A percentile compares a stretch with the other conserved stretches of the same genome.
Conservation (phyloP, 1,284 basidiomycete genomes). For the Boletus sp. region DNA sequence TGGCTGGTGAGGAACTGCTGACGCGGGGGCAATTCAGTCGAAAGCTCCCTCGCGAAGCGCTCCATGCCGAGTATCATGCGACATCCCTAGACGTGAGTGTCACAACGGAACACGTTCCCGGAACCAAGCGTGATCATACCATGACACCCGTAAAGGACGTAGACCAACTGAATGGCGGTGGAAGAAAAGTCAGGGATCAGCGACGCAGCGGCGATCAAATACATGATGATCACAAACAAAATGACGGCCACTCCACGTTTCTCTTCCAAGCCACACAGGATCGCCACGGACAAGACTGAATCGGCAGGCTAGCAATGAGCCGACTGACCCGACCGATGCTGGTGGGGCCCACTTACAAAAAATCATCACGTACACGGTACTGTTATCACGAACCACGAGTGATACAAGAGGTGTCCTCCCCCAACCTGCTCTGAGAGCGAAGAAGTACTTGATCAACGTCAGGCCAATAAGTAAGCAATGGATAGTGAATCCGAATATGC, state of each 20-base stretch:
- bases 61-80: constrained; percentile 24
- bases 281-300: constrained; percentile 10
- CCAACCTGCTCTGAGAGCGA: constrained; percentile 13
- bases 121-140: constrained; percentile 10
- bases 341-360: constrained; percentile 8
- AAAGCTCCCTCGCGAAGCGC: constrained; percentile 13
- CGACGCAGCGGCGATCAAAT: background rate
- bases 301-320: constrained; percentile 2
- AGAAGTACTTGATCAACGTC: constrained; percentile 20
- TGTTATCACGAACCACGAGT: constrained; percentile 21
- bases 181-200: constrained; percentile 7
- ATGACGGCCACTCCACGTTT: constrained; percentile 9
- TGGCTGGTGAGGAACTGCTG: constrained; percentile 12
- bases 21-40: background rate
- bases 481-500: constrained; percentile 12
- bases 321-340: background rate
- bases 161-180: constrained; percentile 14
- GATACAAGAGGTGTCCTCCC: constrained; percentile 20
- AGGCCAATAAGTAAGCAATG: constrained; percentile 22
- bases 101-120: background rate
- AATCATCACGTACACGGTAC: constrained; percentile 11
- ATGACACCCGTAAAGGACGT: constrained; percentile 11
- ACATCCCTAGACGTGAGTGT: constrained; percentile 17
- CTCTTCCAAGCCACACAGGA: constrained; percentile 10
- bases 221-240: constrained; percentile 18